Evolutionary conservation across 805 yeast genomes (phyloP).

Genomic region (Candida silvatica): DNA sequence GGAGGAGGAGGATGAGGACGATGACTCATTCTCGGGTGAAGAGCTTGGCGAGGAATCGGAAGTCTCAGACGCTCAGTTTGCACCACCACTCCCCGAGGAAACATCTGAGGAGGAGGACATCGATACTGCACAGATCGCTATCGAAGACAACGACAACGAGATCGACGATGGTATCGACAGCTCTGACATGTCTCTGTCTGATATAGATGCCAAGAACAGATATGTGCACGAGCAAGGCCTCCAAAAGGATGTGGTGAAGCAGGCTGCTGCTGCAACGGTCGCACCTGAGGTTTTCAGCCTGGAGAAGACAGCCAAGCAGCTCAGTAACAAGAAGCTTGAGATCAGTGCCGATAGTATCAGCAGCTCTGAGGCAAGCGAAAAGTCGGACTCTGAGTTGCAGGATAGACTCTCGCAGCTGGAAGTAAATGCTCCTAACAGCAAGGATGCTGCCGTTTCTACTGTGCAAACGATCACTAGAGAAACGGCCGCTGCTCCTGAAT

Average conservation of each 20-base stretch:
- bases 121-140: no score
- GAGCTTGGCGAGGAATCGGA: background rate
- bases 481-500: conserved; percentile 1
- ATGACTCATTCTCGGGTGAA: background rate
- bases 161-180: no score
- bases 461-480: conserved; percentile 3
- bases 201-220: no score
- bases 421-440: conserved; percentile 1
- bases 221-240: no score
- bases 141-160: conserved; percentile 2
- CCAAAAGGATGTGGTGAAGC: background rate
- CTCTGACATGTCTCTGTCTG: no score
- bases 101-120: background rate
- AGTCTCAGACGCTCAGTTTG: no score
- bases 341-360: no score
- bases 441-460: conserved; percentile 1
- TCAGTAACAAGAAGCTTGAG: no score
- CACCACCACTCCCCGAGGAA: background rate
- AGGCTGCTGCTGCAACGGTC: background rate
- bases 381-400: no score
- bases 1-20: background rate
- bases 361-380: no score
- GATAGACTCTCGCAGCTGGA: background rate
- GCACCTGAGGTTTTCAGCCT: no score
- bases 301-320: no score